phyloP scores from a whole-genome alignment of 257 asterid genomes.

The Solanum sejunctum region DNA sequence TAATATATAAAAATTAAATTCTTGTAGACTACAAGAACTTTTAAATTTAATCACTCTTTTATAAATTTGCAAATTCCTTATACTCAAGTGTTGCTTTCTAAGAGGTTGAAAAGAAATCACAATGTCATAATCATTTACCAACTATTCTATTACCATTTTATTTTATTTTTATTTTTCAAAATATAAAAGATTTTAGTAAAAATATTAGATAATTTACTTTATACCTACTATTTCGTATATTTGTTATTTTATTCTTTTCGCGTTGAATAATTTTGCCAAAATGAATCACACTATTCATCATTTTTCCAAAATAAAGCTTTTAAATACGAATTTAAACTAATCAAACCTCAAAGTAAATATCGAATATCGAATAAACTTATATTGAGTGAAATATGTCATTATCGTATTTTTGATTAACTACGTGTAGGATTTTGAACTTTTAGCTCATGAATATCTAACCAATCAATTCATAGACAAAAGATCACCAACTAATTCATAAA shows the following conservation, averaged over 20 bases:
- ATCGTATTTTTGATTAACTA: background rate
- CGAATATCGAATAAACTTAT: background rate
- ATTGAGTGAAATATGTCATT: background rate
- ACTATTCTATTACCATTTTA: background rate
- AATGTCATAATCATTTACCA: background rate
- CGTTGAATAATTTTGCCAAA: background rate
- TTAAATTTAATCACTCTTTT: background rate
- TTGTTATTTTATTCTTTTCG: background rate
- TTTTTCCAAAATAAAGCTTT: fast-evolving
- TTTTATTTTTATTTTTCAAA: background rate
- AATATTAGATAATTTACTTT: background rate
- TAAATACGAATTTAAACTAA: fast-evolving
- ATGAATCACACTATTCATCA: background rate
- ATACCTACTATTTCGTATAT: background rate
- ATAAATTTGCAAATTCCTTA: background rate
- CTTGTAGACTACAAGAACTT: background rate
- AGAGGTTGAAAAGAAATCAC: background rate
- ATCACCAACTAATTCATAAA: background rate
- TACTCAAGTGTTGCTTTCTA: background rate
- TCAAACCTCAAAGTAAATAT: background rate
- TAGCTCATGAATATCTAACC: background rate
- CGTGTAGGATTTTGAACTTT: background rate
- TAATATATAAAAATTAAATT: background rate
- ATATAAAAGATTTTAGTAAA: background rate
- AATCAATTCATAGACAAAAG: background rate